A percentile compares a stretch with the other conserved stretches of the same genome.
Conservation (phyloP, 2,329 filamentous ascomycete species). For the Xylariaceae sp. region DNA sequence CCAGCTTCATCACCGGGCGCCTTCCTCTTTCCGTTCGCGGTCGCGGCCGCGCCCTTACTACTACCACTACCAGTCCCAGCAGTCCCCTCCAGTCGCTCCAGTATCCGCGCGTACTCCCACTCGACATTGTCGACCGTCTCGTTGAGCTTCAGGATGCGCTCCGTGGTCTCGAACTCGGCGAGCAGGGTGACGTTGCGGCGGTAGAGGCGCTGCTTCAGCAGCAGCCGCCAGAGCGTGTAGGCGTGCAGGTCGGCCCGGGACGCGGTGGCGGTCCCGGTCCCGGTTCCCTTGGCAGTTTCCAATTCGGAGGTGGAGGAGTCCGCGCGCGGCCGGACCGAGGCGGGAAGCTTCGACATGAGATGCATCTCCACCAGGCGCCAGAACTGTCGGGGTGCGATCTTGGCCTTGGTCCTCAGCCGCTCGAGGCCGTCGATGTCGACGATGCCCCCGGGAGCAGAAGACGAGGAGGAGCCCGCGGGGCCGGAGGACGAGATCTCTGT, state of each 20-base stretch:
- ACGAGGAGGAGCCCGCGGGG: conserved; percentile 1
- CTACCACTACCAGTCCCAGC: too few relatives aligned
- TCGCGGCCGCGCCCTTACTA: conserved; percentile 16
- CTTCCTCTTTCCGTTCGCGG: conserved; percentile 40
- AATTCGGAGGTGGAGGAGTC: too few relatives aligned
- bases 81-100: conserved; percentile 31
- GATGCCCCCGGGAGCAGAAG: conserved; percentile 35
- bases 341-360: conserved; percentile 53
- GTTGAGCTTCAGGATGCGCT: conserved; percentile 66
- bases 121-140: conserved; percentile 61
- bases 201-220: conserved; percentile 72
- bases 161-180: conserved; percentile 57
- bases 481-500: conserved; percentile 21
- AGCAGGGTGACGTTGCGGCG: conserved; percentile 66
- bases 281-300: too few relatives aligned
- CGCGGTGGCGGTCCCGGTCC: conserved; percentile 25
- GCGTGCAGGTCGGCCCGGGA: conserved; percentile 50
- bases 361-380: conserved; percentile 69
- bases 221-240: conserved; percentile 64
- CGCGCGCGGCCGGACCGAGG: conserved; percentile 45
- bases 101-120: conserved; percentile 62
- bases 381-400: conserved; percentile 74
- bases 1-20: conserved; percentile 25
- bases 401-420: conserved; percentile 50
- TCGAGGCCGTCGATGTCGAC: conserved; percentile 51